A percentile compares a stretch with the other conserved stretches of the same genome.
These are phyloP conservation scores for Coriaria nepalensis DNA, from an alignment of 306 rosid species.

Conservation along the genomic window DNA sequence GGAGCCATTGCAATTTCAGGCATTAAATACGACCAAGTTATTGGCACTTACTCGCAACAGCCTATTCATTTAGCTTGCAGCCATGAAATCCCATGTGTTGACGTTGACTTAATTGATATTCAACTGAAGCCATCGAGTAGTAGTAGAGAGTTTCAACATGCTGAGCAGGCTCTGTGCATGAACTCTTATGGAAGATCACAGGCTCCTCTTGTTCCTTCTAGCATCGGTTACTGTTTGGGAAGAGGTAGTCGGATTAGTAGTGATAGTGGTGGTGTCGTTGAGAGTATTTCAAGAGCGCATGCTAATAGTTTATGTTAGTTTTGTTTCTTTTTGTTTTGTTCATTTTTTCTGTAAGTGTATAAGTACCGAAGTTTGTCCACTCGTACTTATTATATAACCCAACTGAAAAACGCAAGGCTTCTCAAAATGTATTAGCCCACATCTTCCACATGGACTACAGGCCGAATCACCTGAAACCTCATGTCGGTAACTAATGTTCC, in stretches of 20 bases:
- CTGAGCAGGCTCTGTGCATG: constrained; percentile 47
- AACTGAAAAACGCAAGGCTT: constrained; percentile 21
- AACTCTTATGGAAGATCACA: constrained; percentile 71
- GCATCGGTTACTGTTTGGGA: constrained; percentile 65
- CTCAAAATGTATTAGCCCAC: not conserved
- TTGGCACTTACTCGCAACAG: constrained; percentile 46
- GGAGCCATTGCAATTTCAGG: constrained; percentile 48
- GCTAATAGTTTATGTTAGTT: too few relatives aligned
- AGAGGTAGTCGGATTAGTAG: too few relatives aligned
- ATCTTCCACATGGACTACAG: too few relatives aligned
- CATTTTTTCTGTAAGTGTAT: too few relatives aligned
- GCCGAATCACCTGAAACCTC: too few relatives aligned
- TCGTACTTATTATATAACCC: too few relatives aligned
- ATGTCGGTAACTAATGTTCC: too few relatives aligned
- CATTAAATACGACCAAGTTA: constrained; percentile 40
- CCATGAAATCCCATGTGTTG: constrained; percentile 61
- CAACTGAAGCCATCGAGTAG: constrained; percentile 44
- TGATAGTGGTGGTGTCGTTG: constrained; percentile 30
- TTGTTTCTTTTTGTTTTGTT: too few relatives aligned
- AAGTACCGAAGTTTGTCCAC: too few relatives aligned
- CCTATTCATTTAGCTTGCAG: constrained; percentile 78
- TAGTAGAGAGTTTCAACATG: constrained; percentile 21
- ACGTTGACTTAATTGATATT: constrained; percentile 48
- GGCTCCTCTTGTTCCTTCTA: constrained; percentile 50
- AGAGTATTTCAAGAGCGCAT: constrained; percentile 49